Percentiles rank a stretch among this genome's conserved stretches.
Evolutionary conservation across 2,329 filamentous ascomycete genomes (phyloP).

Genomic region (Elsinoe necatrix): DNA sequence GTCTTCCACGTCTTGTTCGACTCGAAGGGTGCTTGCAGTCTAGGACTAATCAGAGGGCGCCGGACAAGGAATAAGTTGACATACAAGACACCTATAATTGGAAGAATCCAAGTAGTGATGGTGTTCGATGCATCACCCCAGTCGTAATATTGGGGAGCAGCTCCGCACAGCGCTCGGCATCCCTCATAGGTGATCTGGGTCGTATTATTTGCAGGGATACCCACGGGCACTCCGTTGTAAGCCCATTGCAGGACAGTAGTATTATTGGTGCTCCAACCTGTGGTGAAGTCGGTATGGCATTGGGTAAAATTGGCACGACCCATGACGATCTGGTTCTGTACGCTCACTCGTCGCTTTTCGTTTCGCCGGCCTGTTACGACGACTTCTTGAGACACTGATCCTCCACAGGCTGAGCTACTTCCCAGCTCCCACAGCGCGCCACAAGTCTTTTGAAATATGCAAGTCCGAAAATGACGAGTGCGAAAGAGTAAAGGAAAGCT

Average conservation of each 20-base stretch:
- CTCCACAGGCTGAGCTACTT: too few relatives aligned
- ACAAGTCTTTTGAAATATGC: too few relatives aligned
- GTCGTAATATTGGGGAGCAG: conserved; percentile 21
- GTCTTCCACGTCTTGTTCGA: conserved; percentile 33
- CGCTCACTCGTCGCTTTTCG: too few relatives aligned
- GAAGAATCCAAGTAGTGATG: conserved; percentile 36
- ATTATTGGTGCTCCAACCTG: background rate
- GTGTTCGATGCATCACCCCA: conserved; percentile 29
- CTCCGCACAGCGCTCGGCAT: background rate
- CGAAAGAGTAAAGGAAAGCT: too few relatives aligned
- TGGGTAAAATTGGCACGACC: background rate
- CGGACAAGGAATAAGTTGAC: too few relatives aligned
- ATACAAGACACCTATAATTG: conserved; percentile 31
- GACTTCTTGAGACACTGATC: too few relatives aligned
- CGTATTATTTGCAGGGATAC: background rate
- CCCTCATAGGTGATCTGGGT: background rate
- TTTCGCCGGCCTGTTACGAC: background rate
- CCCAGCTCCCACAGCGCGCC: too few relatives aligned
- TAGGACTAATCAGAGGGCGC: too few relatives aligned
- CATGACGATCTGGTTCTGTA: background rate
- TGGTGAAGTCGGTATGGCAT: background rate
- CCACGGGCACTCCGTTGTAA: background rate
- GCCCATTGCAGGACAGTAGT: background rate
- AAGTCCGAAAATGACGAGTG: too few relatives aligned
- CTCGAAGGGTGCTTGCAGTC: conserved; percentile 33